Conservation (phyloP, 371 early-diverging fungal species). For the Mucor piriformis region DNA sequence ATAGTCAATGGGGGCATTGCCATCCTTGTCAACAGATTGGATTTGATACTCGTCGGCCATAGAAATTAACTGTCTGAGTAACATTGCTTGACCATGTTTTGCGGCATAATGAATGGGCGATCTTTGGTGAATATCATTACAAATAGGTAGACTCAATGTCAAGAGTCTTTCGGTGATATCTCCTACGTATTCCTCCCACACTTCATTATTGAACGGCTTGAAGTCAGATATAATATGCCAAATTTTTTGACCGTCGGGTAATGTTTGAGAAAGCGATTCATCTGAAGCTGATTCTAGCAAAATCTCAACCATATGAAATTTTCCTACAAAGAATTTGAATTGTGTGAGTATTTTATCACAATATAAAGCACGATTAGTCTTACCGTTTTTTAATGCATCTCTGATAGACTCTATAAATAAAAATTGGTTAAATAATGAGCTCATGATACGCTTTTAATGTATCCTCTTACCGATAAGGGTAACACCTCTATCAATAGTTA, state of each 20-base stretch:
- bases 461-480: conserved; percentile 32
- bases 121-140: conserved; percentile 30
- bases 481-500: conserved; percentile 47
- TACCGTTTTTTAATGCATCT: conserved; percentile 53
- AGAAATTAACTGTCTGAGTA: conserved; percentile 33
- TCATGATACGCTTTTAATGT: neutral
- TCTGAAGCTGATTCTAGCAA: conserved; percentile 33
- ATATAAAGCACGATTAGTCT: neutral
- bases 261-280: conserved; percentile 5
- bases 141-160: conserved; percentile 17
- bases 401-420: conserved; percentile 34
- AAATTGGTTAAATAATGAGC: neutral
- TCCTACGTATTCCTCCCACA: conserved; percentile 55
- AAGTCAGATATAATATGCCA: conserved; percentile 57
- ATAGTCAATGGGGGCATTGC: conserved; percentile 47
- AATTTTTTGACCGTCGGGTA: conserved; percentile 33
- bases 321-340: conserved; percentile 19
- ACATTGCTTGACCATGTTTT: conserved; percentile 35
- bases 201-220: conserved; percentile 40
- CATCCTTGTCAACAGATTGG: conserved; percentile 36
- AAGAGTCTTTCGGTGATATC: conserved; percentile 34
- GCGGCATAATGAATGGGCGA: conserved; percentile 60
- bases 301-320: conserved; percentile 57
- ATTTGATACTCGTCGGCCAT: conserved; percentile 3
- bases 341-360: neutral